Base-by-base conservation (phyloP, 306 rosid species). In the Cucurbita argyrosperma region DNA sequence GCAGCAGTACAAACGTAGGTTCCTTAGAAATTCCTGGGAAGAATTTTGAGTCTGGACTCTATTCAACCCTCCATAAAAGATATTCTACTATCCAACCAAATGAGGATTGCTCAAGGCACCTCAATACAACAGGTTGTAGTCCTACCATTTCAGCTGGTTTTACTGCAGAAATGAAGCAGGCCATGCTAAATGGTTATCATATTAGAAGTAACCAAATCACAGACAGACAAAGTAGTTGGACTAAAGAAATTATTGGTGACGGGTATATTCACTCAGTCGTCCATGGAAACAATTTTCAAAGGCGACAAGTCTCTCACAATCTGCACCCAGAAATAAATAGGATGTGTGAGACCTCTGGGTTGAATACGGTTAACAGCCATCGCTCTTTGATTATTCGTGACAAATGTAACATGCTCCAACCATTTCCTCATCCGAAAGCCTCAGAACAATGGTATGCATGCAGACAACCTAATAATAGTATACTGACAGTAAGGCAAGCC, bases 21-120 rank as follows among this genome's bases (percentile, higher is more conserved):
- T 61, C 75, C 76, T 66, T 66, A 52, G 76, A 78, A 82, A 71
- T 77, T 26, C 79, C 26, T 52, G 88, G 84, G 76, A 90, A 71
- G 79, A 89, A 77, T 83, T 65, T 78, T 72, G 79, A 82, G 74
- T 72, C 79, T 63, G 80, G 57, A 66, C 59, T 45, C 66, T 46
- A 45, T 71, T 59, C 79, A 83, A 80, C 85, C 56, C 66, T 79
- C 70, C n/a, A 15, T 43, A 74, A 76, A 47, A 80, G 60, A 72
- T 71, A 84, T 62, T 72, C 79, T 74, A 16, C 71, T 21, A 59
- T 75, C 66, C 75, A n/a, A 62, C 75, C 76, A 43, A 61, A 79
- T 23, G 74, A 70, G 42, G 76, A 83, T 68, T 78, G 80, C 52
- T 70, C 79, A 8, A 74, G 79, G 64, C 77, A 80, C 12, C 79